phyloP scores from a whole-genome alignment of 148 eudicot genomes.

The Camellia lanceoleosa region DNA sequence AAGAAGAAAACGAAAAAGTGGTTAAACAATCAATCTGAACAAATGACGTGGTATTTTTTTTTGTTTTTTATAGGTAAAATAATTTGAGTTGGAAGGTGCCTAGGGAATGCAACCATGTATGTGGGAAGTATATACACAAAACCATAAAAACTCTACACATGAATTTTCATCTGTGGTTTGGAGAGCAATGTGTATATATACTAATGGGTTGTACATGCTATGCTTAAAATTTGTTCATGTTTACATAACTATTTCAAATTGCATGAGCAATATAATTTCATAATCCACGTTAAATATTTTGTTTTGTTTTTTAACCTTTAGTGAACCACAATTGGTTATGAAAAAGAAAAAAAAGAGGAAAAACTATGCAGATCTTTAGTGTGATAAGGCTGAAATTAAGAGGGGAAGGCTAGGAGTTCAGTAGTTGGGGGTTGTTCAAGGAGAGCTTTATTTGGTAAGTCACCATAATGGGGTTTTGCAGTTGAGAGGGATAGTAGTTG shows the following conservation, averaged over 20 bases:
- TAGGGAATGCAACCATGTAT: neutral
- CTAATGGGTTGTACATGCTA: neutral
- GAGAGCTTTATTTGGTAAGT: slow-evolving; percentile 2
- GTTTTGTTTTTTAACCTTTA: neutral
- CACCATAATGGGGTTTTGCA: neutral
- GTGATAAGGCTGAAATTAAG: neutral
- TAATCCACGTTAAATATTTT: neutral
- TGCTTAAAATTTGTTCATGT: neutral
- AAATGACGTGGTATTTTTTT: neutral
- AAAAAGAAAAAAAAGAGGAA: too few species aligned
- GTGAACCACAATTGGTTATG: neutral
- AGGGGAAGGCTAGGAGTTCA: neutral
- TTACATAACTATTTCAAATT: neutral
- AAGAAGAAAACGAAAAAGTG: neutral
- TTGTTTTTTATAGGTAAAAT: neutral
- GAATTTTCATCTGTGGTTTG: neutral
- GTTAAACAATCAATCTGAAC: neutral
- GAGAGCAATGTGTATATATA: neutral
- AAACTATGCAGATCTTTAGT: neutral
- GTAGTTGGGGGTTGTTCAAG: neutral
- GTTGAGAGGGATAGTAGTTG: neutral
- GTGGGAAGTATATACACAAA: neutral
- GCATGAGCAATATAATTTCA: neutral
- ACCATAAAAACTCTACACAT: neutral
- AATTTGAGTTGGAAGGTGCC: neutral